These are phyloP conservation scores for Eremothecium gossypii DNA, from an alignment of 1,139 yeast genomes.

Conservation along the genomic window DNA sequence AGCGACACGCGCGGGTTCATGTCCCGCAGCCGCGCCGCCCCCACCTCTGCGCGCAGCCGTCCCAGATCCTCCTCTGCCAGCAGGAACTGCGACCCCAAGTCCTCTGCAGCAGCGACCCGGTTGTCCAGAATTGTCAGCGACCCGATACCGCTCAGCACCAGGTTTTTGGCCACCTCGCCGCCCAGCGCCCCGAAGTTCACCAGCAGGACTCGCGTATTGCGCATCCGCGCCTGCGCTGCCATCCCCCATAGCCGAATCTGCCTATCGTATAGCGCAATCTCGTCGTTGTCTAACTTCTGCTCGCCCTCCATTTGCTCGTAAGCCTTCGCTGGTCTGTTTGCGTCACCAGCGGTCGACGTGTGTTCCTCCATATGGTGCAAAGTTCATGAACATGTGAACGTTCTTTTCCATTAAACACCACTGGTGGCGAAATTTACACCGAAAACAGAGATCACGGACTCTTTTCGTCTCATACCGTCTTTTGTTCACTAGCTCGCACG, in stretches of 20 bases:
- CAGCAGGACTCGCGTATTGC: constrained; percentile 62
- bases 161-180: constrained; percentile 71
- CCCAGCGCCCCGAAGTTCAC: constrained; percentile 67
- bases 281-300: constrained; percentile 39
- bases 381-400: too few relatives aligned
- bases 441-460: too few relatives aligned
- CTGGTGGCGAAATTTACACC: background rate
- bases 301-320: background rate
- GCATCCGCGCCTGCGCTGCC: constrained; percentile 77
- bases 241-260: constrained; percentile 96
- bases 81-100: constrained; percentile 73
- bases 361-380: too few relatives aligned
- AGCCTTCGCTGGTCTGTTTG: background rate
- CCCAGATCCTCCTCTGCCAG: constrained; percentile 53
- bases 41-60: constrained; percentile 44
- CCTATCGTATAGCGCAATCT: constrained; percentile 85
- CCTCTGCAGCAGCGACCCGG: constrained; percentile 46
- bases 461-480: too few relatives aligned
- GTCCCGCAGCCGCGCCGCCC: constrained; percentile 48
- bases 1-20: constrained; percentile 71
- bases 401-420: too few relatives aligned
- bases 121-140: constrained; percentile 61
- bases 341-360: background rate
- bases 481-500: too few relatives aligned
- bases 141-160: constrained; percentile 85